These are phyloP conservation scores for Picea glauca DNA, from an alignment of 75 land plant species.

Conservation along the genomic window DNA sequence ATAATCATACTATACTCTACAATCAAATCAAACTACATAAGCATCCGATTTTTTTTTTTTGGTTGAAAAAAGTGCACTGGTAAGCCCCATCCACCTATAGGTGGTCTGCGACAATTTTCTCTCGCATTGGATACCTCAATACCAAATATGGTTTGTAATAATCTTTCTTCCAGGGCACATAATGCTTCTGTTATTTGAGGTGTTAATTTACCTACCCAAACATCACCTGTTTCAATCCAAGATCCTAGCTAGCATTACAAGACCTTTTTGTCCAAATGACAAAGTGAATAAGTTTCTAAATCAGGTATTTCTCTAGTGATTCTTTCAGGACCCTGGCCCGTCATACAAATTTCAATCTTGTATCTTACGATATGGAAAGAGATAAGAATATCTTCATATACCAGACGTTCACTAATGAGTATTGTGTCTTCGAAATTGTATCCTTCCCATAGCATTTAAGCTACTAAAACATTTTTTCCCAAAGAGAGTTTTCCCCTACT, in stretches of 20 bases:
- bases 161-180: background rate
- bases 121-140: constrained; percentile 11
- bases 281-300: constrained; percentile 7
- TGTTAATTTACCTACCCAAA: constrained; percentile 3
- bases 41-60: no score
- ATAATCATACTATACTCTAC: no score
- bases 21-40: no score
- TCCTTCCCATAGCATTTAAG: no score
- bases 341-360: background rate
- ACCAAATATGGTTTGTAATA: constrained; percentile 10
- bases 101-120: constrained; percentile 10
- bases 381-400: constrained; percentile 23
- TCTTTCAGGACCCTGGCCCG: constrained; percentile 6
- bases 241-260: background rate
- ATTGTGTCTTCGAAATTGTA: constrained; percentile 23
- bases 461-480: constrained; percentile 6
- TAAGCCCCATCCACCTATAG: constrained; percentile 8
- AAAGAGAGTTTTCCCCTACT: background rate
- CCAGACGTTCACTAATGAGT: constrained; percentile 15
- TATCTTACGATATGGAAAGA: constrained; percentile 13
- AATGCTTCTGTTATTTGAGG: background rate
- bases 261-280: constrained; percentile 1
- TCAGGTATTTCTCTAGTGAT: constrained; percentile 16
- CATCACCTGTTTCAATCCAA: background rate
- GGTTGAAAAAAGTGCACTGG: no score